Conservation (phyloP, 1,284 basidiomycete genomes). For the Dichomitus squalens region DNA sequence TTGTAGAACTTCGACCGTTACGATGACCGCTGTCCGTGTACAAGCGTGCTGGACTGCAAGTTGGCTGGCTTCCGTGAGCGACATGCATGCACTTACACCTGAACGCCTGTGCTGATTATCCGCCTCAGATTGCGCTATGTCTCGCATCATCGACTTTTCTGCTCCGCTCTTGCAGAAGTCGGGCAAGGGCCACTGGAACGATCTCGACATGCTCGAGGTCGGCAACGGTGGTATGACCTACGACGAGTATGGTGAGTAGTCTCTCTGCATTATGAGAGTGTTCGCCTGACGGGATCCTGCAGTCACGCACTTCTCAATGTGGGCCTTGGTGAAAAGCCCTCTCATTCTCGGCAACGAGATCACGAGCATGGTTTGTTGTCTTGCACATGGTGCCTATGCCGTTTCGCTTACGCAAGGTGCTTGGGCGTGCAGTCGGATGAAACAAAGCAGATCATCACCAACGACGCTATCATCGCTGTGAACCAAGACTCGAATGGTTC, state of each 20-base stretch:
- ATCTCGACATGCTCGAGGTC: slow-evolving; percentile 47
- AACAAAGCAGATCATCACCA: slow-evolving; percentile 38
- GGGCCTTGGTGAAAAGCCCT: slow-evolving; percentile 45
- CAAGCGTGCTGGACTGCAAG: slow-evolving; percentile 42
- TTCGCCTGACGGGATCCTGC: not conserved
- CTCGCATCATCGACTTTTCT: slow-evolving; percentile 42
- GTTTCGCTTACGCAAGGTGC: not conserved
- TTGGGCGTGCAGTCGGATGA: slow-evolving; percentile 30
- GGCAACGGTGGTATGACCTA: slow-evolving; percentile 46
- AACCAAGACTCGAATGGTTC: slow-evolving; percentile 37
- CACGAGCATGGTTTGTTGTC: slow-evolving; percentile 37
- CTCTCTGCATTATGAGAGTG: not conserved
- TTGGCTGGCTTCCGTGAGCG: slow-evolving; percentile 39
- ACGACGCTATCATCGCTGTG: slow-evolving; percentile 38
- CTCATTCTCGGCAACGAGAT: slow-evolving; percentile 45
- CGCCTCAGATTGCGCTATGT: slow-evolving; percentile 37
- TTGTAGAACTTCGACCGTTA: slow-evolving; percentile 41
- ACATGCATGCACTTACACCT: no score
- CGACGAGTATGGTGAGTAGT: slow-evolving; percentile 40
- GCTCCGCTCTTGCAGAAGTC: slow-evolving; percentile 43
- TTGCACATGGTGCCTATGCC: no score
- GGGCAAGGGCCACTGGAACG: slow-evolving; percentile 42
- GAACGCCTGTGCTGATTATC: not conserved
- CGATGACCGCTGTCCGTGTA: slow-evolving; percentile 47
- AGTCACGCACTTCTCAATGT: slow-evolving; percentile 48